These are phyloP conservation scores for Aspergillus vadensis DNA, from an alignment of 2,329 filamentous ascomycete species.

Conservation along the genomic window DNA sequence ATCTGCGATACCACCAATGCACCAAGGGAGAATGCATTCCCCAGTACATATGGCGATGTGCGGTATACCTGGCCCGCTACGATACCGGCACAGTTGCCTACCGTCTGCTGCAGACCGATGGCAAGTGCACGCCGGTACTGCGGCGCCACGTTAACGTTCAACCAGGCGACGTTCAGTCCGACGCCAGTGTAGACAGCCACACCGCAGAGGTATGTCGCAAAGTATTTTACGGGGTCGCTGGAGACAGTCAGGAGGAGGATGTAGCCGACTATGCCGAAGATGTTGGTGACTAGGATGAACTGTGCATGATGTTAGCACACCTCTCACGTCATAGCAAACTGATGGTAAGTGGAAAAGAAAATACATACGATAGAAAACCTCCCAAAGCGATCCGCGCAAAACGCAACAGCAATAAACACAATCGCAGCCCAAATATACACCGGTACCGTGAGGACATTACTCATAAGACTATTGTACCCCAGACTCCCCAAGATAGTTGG, in stretches of 20 bases:
- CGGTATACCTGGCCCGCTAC: constrained; percentile 52
- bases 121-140: constrained; percentile 53
- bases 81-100: constrained; percentile 53
- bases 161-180: constrained; percentile 52
- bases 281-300: constrained; percentile 40
- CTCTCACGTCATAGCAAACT: no score
- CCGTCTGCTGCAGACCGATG: constrained; percentile 50
- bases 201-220: constrained; percentile 53
- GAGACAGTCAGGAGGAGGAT: constrained; percentile 53
- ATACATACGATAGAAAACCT: constrained; percentile 32
- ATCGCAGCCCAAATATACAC: constrained; percentile 57
- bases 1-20: constrained; percentile 38
- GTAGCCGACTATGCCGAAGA: constrained; percentile 54
- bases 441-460: constrained; percentile 59
- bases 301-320: constrained; percentile 14
- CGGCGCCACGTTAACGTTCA: constrained; percentile 52
- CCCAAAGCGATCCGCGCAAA: constrained; percentile 48
- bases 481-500: constrained; percentile 58
- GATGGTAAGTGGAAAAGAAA: no score
- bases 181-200: constrained; percentile 52
- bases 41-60: constrained; percentile 38
- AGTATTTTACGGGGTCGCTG: constrained; percentile 53
- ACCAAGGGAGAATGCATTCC: constrained; percentile 42
- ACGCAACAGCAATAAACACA: constrained; percentile 50
- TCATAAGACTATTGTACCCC: constrained; percentile 54